Conservation (phyloP, 495 filamentous ascomycete genomes). For the Podospora tetraspora region DNA sequence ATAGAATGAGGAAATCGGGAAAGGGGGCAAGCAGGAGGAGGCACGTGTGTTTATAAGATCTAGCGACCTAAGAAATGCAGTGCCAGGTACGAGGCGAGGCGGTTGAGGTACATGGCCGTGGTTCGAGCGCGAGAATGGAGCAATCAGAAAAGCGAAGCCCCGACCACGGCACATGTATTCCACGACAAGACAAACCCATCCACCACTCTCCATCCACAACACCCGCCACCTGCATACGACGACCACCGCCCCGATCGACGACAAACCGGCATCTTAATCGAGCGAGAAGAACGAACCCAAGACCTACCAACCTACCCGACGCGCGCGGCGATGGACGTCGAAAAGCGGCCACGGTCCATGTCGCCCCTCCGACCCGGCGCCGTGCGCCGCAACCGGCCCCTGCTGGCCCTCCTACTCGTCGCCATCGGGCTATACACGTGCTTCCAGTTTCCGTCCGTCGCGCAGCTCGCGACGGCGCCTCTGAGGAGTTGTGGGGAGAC, state of each 20-base stretch:
- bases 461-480: background rate
- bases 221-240: background rate
- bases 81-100: too few species aligned
- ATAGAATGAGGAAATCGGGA: too few species aligned
- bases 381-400: conserved; percentile 27
- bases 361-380: conserved; percentile 18
- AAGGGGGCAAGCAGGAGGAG: too few species aligned
- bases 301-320: background rate
- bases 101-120: too few species aligned
- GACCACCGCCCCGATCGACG: background rate
- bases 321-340: conserved; percentile 30
- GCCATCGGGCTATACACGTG: conserved; percentile 21
- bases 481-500: background rate
- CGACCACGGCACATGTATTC: too few species aligned
- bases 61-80: too few species aligned
- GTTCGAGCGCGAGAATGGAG: too few species aligned
- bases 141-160: too few species aligned
- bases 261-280: background rate
- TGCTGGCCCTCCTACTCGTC: conserved; percentile 24
- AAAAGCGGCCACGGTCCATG: conserved; percentile 15
- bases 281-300: background rate
- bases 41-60: too few species aligned
- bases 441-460: conserved; percentile 20
- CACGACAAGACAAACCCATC: background rate
- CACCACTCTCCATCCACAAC: background rate